These are phyloP conservation scores for Fomitiporia mediterranea DNA, from an alignment of 1,284 basidiomycete species.

Conservation along the genomic window DNA sequence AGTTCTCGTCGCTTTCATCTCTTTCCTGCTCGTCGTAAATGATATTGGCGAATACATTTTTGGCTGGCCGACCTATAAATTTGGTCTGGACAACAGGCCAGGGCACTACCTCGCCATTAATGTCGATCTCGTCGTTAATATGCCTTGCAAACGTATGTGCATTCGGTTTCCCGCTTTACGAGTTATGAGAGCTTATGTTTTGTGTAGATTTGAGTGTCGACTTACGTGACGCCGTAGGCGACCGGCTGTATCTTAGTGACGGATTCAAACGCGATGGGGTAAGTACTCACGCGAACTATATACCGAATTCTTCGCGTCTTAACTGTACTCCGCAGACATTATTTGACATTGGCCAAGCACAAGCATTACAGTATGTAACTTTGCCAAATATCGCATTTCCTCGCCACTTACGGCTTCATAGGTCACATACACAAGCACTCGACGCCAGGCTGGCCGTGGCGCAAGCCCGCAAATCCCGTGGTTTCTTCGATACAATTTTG, in stretches of 20 bases:
- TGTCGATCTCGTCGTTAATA: slow-evolving; percentile 86
- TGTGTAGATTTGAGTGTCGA: slow-evolving; percentile 80
- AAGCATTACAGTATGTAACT: slow-evolving; percentile 38
- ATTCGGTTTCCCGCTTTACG: slow-evolving; percentile 11
- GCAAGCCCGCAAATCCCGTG: slow-evolving; percentile 68
- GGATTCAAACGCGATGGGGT: slow-evolving; percentile 86
- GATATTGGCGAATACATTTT: slow-evolving; percentile 89
- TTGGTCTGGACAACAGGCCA: slow-evolving; percentile 70
- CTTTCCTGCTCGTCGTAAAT: slow-evolving; percentile 75
- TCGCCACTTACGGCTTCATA: slow-evolving; percentile 24
- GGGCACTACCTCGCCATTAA: slow-evolving; percentile 75
- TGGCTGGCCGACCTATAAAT: slow-evolving; percentile 86
- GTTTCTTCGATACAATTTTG: slow-evolving; percentile 55
- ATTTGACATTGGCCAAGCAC: slow-evolving; percentile 84
- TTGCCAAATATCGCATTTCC: background rate
- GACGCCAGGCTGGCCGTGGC: slow-evolving; percentile 65
- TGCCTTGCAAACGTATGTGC: slow-evolving; percentile 85
- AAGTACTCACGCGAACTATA: slow-evolving; percentile 25
- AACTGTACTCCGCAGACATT: slow-evolving; percentile 45
- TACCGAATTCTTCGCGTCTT: background rate
- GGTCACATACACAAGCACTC: slow-evolving; percentile 58
- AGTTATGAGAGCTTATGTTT: slow-evolving; percentile 12
- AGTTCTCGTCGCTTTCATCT: slow-evolving; percentile 67
- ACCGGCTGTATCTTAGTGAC: slow-evolving; percentile 81
- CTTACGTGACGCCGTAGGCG: slow-evolving; percentile 88